Evolutionary conservation across 208 protist genomes (phyloP), one percentile per base, ranked within the genome.

Genomic region (Trypanosoma platydactyli): DNA sequence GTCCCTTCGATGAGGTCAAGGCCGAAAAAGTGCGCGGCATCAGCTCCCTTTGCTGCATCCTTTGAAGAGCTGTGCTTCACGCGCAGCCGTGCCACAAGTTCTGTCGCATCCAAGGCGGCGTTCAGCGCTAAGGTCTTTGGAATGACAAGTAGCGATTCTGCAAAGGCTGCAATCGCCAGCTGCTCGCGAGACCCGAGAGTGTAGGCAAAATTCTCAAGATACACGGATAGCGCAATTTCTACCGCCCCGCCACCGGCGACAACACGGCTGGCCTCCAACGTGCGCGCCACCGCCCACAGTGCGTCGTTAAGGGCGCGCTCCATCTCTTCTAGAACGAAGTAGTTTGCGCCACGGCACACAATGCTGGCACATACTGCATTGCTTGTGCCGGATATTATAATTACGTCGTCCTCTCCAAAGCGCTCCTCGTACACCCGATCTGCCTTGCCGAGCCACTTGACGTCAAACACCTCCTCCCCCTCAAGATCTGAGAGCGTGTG

Each of bases 71-170:
- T 92, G 88, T 99, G 99, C 73, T 89, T 84, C 0, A 98, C 97
- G 30, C 98, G 84, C 24, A 99, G 87, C 78, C 98, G 97, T 16
- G 98, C 91, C 18, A 99, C 97, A 2, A 99, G 85, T 41, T 99
- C 98, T 16, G 94, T 99, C 29, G 98, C 87, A 82, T 99, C 99
- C 25, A 97, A 75, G 15, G 98, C 99, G 11, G 98, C 98, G 79
- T 99, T 99, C 29, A 99, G 79, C 1, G 98, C 92, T 5, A 99
- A 91, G 46, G 90, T 97, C 94, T 99, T 99, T 61, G 99, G 99
- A 64, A 99, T 99, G 20, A 99, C 89, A 7, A 99, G 87, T 13
- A 99, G 81, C 27, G 98, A 87, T 75, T 99, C 91, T 40, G 98
- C 98, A 84, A 99, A 99, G 64, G 98, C 97, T 20, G 92, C 92